Evolutionary conservation across 306 rosid species (phyloP), one percentile per base, ranked within the genome.

Genomic region (Prunus kanzakura): DNA sequence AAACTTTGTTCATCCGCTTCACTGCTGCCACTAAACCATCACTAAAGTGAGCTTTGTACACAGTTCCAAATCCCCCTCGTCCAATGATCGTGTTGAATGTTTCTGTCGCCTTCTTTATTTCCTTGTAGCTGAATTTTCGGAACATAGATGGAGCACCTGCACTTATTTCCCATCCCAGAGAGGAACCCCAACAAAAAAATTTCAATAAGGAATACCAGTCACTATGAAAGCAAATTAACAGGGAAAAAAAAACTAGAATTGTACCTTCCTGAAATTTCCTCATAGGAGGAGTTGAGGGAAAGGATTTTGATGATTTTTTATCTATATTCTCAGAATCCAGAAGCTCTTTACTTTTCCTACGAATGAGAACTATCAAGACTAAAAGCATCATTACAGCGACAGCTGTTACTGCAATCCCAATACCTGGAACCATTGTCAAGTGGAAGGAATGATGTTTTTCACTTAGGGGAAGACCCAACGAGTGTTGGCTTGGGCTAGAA

Each of bases 31-130:
- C 91, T 75, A 80, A 75, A 62, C 86, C 97, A 87, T 95, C 90
- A 86, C 82, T 84, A 82, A 95, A 89, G 38, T 87, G 86, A 83
- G 96, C 97, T 88, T 81, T 88, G 82, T 90, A 92, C 75, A 95
- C 97, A 11, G 97, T 95, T 86, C 99, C 99, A 30, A 90, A 95
- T 72, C 99, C 99, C 56, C 99, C 97, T 84, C 80, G 97, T 74
- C 99, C 99, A 84, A 95, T 91, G 55, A 83, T 25, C 29, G 92
- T 91, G 77, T 79, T 89, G 72, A 95, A 95, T 57, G 83, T 83
- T 20, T 86, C 90, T 3, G 99, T 95, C 12, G 96, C 99, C 92
- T 87, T 89, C 90, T 88, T 95, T 84, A 95, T 91, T 86, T 95
- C 97, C 86, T 81, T 92, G 82, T 92, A 92, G 87, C 83, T 89